These are phyloP conservation scores for Crataegus laevigata DNA, from an alignment of 306 rosid genomes.

Conservation along the genomic window DNA sequence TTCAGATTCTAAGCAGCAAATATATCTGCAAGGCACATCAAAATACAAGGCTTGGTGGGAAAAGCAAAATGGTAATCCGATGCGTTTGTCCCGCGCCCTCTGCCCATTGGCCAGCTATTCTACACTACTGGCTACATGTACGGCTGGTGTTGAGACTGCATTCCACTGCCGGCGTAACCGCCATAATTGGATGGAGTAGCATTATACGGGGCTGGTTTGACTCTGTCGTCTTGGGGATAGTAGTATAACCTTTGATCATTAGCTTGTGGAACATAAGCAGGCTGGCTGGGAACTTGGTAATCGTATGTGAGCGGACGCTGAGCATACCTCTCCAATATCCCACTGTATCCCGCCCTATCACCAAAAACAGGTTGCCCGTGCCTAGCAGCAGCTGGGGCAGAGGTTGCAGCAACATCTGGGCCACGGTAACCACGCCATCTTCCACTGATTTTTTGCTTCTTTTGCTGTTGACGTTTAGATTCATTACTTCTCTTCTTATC, in stretches of 20 bases:
- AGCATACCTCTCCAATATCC: conserved; percentile 40
- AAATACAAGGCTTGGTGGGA: not conserved
- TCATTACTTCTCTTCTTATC: conserved; percentile 62
- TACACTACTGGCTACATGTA: conserved; percentile 32
- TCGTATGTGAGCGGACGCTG: conserved; percentile 30
- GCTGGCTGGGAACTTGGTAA: conserved; percentile 49
- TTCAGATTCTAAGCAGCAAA: not conserved
- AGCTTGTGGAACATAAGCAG: conserved; percentile 37
- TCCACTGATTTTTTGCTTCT: conserved; percentile 47
- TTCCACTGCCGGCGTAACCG: conserved; percentile 38
- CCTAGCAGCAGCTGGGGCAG: conserved; percentile 29
- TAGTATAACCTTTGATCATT: conserved; percentile 36
- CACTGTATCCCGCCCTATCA: conserved; percentile 39
- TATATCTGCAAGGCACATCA: not conserved
- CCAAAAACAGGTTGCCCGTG: conserved; percentile 33
- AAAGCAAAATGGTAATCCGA: not conserved
- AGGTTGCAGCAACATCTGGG: conserved; percentile 27
- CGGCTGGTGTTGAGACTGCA: conserved; percentile 53
- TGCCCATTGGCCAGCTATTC: conserved; percentile 4
- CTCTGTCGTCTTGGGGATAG: conserved; percentile 28
- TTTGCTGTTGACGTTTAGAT: conserved; percentile 39
- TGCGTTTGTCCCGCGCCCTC: conserved; percentile 3
- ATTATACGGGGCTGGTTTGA: conserved; percentile 21
- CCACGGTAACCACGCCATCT: conserved; percentile 32
- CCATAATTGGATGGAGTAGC: conserved; percentile 39